A percentile compares a stretch with the other conserved stretches of the same genome.
Evolutionary conservation across 148 eudicot genomes (phyloP).

Genomic region (Rhododendron henanense): DNA sequence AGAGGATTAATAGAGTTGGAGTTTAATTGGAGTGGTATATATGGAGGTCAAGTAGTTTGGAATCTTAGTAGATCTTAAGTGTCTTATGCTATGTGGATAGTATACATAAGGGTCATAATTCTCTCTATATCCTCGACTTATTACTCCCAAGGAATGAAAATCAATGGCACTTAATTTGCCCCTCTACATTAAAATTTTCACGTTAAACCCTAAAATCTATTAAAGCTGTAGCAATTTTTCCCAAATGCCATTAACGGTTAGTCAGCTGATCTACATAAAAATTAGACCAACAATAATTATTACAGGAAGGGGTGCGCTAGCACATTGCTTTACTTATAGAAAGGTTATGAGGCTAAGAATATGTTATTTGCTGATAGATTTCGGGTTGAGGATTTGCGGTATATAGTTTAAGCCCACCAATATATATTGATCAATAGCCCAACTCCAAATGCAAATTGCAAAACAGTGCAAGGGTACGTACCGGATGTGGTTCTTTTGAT

Average conservation of each 20-base stretch:
- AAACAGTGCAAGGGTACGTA: neutral
- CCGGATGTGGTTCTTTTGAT: neutral
- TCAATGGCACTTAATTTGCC: neutral
- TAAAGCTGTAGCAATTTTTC: too few species aligned
- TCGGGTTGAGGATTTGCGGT: too few species aligned
- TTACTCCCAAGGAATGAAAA: neutral
- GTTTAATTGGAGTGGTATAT: too few species aligned
- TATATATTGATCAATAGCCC: neutral
- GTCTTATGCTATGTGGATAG: neutral
- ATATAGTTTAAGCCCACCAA: neutral
- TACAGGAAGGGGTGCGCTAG: too few species aligned
- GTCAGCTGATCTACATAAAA: neutral
- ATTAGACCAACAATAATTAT: neutral
- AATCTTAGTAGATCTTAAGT: too few species aligned
- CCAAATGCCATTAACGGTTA: neutral
- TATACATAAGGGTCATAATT: too few species aligned
- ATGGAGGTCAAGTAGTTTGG: neutral
- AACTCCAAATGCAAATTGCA: neutral
- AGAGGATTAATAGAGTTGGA: too few species aligned
- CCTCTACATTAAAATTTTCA: neutral
- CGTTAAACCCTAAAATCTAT: neutral
- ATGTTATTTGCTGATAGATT: too few species aligned
- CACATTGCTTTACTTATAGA: too few species aligned
- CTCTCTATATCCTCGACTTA: too few species aligned
- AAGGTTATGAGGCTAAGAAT: too few species aligned